Evolutionary conservation across 495 filamentous ascomycete species (phyloP), one percentile per base, ranked within the genome.

Genomic region (Podospora pseudocomata): DNA sequence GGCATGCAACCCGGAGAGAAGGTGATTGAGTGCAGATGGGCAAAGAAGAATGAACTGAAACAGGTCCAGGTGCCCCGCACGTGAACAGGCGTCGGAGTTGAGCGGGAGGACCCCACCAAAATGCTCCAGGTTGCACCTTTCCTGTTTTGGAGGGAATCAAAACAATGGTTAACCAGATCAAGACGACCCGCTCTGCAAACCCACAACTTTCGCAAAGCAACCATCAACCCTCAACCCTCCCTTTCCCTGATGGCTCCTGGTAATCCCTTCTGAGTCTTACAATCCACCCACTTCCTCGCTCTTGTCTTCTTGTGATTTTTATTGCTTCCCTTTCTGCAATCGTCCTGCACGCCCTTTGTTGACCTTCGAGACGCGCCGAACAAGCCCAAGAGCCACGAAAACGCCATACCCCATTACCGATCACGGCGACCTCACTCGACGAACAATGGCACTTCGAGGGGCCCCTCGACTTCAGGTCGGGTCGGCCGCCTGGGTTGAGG

Each of bases 401-500:
- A 28, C 28, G n/a, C 63, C 63, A 59, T 26, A 28, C 6, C 30
- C 19, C 63, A 18, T 32, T n/a, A 69, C 65, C 65, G 68, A 65
- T 34, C 65, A 65, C 67, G 74, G 78, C 73, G 77, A 87, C 84
- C 86, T 16, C 39, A 49, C 7, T 49, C 39, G 39, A 81, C 79
- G 55, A 79, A 79, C 73, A 76, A 88, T 84, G 86, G 80, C 80
- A 56, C 79, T 81, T 74, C 78, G 84, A 78, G 78, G 79, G 70
- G 78, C 77, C 60, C 81, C 83, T 73, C 84, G 83, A 79, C 73
- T 85, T 71, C 81, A 81, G 67, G 83, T 87, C 69, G 85, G 85
- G 74, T 86, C 85, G 67, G 74, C 79, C 73, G 76, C 81, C 73
- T 87, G 85, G 85, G 74, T 85, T 60, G 76, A 80, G 28, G 85